Percentiles rank a stretch among this genome's conserved stretches.
Conservation (phyloP, 768 basidiomycete genomes). For the Phlegmacium glaucopus region DNA sequence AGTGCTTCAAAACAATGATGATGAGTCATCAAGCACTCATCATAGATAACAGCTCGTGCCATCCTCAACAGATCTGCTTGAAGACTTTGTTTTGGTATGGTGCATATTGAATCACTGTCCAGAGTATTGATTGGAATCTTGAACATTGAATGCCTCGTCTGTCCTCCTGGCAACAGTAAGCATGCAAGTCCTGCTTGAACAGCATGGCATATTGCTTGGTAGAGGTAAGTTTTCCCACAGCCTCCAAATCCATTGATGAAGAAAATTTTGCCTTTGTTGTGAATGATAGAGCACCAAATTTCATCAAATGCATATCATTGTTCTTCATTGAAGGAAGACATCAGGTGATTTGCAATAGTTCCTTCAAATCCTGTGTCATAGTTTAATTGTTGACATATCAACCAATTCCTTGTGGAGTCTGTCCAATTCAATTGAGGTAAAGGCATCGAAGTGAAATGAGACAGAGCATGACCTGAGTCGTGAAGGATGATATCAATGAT, state of each 20-base stretch:
- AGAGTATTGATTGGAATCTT: slow-evolving; percentile 39
- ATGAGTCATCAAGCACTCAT: too few species aligned
- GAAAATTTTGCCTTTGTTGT: slow-evolving; percentile 20
- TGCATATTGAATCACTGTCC: too few species aligned
- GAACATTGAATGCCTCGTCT: slow-evolving; percentile 36
- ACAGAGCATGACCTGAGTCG: slow-evolving; percentile 19
- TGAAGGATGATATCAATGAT: slow-evolving; percentile 23
- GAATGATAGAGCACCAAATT: not conserved
- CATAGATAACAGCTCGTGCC: too few species aligned
- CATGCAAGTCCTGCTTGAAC: slow-evolving; percentile 42
- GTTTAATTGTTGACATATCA: slow-evolving; percentile 30
- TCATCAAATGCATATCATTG: slow-evolving; percentile 19
- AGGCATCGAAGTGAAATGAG: slow-evolving; percentile 31
- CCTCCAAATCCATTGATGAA: slow-evolving; percentile 43
- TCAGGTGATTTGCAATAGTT: slow-evolving; percentile 3
- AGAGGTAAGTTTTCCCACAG: too few species aligned
- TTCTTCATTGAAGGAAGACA: slow-evolving; percentile 20
- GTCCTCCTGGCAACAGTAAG: slow-evolving; percentile 28
- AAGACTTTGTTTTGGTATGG: too few species aligned
- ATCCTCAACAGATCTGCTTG: too few species aligned
- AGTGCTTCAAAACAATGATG: slow-evolving; percentile 35
- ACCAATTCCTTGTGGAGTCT: slow-evolving; percentile 14
- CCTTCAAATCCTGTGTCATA: slow-evolving; percentile 21
- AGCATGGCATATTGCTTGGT: slow-evolving; percentile 30
- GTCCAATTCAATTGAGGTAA: slow-evolving; percentile 24